phyloP scores from a whole-genome alignment of 208 protist species.

The Borovskyia barvae region DNA sequence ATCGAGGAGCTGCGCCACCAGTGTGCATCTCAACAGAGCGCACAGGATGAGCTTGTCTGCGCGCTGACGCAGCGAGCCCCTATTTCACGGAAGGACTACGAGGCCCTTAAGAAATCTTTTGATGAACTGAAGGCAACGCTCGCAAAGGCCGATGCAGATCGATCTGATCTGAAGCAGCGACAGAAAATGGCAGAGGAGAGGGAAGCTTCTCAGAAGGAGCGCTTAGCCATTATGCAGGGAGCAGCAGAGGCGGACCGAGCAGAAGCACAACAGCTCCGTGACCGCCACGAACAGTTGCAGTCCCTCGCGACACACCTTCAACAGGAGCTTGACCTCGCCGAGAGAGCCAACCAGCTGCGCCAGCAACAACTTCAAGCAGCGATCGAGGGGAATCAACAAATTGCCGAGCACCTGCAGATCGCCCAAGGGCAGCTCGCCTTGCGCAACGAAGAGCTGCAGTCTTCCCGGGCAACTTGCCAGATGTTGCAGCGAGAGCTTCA shows the following conservation, averaged over 20 bases:
- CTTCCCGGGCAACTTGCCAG: too few species aligned
- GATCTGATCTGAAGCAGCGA: constrained; percentile 13
- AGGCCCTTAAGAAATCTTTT: constrained; percentile 5
- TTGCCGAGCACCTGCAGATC: constrained; percentile 2
- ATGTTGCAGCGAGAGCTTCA: too few species aligned
- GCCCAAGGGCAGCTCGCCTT: constrained; percentile 5
- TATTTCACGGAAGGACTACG: constrained; percentile 16
- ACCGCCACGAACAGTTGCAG: constrained; percentile 14
- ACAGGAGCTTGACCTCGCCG: constrained; percentile 24
- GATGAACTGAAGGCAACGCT: not conserved
- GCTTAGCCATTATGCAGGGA: constrained; percentile 6
- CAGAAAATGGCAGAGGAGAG: not conserved
- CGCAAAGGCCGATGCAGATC: constrained; percentile 8
- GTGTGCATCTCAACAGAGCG: constrained; percentile 9
- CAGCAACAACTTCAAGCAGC: constrained; percentile 24
- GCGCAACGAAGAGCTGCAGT: constrained; percentile 2
- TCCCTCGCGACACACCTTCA: constrained; percentile 13
- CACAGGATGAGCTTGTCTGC: constrained; percentile 12
- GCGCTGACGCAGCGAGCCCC: constrained; percentile 25
- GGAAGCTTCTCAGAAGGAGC: not conserved
- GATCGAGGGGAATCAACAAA: not conserved
- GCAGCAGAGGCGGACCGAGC: not conserved
- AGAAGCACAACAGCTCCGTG: constrained; percentile 7
- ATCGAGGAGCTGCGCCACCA: constrained; percentile 12
- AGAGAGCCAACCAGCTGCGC: constrained; percentile 11